Base-by-base conservation (phyloP, 352 stramenopile species). In the Thalassiosira gravida region DNA sequence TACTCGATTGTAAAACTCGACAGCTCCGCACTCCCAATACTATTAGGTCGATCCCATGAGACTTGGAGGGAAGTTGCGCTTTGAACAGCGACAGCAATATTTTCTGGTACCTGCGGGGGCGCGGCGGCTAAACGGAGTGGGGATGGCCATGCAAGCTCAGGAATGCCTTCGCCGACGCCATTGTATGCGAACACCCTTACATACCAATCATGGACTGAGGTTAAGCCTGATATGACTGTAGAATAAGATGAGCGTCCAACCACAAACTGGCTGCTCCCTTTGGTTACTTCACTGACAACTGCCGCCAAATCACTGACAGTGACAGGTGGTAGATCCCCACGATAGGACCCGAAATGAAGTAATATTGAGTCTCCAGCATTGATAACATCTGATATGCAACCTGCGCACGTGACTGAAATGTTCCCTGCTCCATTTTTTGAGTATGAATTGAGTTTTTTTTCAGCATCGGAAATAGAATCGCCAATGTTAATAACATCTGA, bases 111-210 rank as follows among this genome's bases (percentile, higher is more conserved):
- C 73, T 75, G 74, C 44, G 89, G 89, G 16, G 89, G 50, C 18
- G 61, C 53, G 1, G 72, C 53, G 35, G 69, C 63, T 35, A 88
- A 73, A 22, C 70, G 74, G 0, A 91, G 61, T 46, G 76, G 78
- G 47, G 65, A 75, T 46, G 71, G 67, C 64, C 57, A 70, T 49
- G 67, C 62, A 22, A 80, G 22, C 27, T 42, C 37, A 56, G 77
- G 65, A 20, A 76, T 56, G 39, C 87, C 79, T 67, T 85, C 85
- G 29, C 91, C 91, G 47, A 92, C 32, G 39, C 62, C 67, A 63
- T 98, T 98, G 81, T 97, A 98, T 11, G 95, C 93, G 44, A 92
- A 96, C 0, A 98, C 94, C 13, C 96, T 92, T 1, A 98, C 93
- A 57, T 93, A 97, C 76, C 96, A 97, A 14, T 89, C 69, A 0